Conservation (phyloP, 345 rosid species). For the Boechera stricta region DNA sequence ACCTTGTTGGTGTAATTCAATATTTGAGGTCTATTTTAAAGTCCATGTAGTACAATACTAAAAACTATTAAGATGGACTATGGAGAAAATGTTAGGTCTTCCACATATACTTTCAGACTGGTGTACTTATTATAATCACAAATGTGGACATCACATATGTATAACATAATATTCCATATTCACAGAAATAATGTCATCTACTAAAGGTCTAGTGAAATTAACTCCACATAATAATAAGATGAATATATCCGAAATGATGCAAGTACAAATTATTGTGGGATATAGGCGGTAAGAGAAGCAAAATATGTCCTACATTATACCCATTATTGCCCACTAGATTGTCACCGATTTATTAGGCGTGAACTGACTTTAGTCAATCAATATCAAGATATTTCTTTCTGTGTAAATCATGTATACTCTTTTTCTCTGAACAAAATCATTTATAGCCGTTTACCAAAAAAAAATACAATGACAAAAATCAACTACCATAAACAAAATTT, state of each 20-base stretch:
- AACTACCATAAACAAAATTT: slow-evolving; percentile 14
- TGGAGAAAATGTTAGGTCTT: slow-evolving; percentile 21
- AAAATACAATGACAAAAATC: slow-evolving; percentile 23
- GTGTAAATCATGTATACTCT: slow-evolving; percentile 8
- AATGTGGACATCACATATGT: slow-evolving; percentile 7
- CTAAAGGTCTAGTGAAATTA: slow-evolving; percentile 11
- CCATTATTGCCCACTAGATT: slow-evolving; percentile 37
- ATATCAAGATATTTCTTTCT: not conserved
- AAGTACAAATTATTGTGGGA: slow-evolving; percentile 23
- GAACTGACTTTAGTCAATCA: slow-evolving; percentile 40
- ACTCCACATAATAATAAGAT: slow-evolving; percentile 8
- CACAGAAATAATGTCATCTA: slow-evolving; percentile 12
- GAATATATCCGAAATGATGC: not conserved
- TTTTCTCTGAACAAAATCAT: not conserved
- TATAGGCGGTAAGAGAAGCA: slow-evolving; percentile 24
- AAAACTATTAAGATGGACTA: slow-evolving; percentile 4
- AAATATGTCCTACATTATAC: slow-evolving; percentile 39
- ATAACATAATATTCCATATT: not conserved
- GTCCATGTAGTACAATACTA: slow-evolving; percentile 10
- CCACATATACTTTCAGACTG: not conserved
- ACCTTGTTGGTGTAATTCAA: slow-evolving; percentile 14
- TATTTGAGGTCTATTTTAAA: slow-evolving; percentile 27
- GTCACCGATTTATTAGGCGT: slow-evolving; percentile 42
- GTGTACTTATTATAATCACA: slow-evolving; percentile 1
- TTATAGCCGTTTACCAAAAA: not conserved